Evolutionary conservation across 768 basidiomycete species (phyloP), one percentile per base, ranked within the genome.

Genomic region (Solioccasus polychromus): DNA sequence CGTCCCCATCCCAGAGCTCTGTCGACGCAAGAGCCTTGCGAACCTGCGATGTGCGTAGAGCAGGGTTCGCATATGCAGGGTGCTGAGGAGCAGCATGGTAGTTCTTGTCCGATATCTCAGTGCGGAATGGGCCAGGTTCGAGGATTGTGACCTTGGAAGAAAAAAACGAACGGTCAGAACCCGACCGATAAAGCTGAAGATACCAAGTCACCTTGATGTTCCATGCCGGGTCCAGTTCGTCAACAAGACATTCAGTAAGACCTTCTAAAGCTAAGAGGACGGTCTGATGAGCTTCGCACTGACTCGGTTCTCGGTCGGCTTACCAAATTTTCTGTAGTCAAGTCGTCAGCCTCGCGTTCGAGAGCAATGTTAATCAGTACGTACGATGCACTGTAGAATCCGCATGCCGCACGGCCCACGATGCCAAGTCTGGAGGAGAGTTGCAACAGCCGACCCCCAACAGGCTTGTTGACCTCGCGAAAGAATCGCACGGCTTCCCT

Each of bases 381-480:
- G 44, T 7, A 60, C 62, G 62, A 57, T 22, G 67, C 64, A 19
- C 44, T 31, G 29, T 69, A 68, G 22, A 53, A 56, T 6, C 52
- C 58, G 7, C 17, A 9, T 1, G 39, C 44, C 3, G 58, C 48
- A 1, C 1, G 2, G 4, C 55, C 67, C 0, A 45, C 44, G 6
- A 72, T 12, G 3, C 68, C 73, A 2, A 60, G 42, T 35, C 52
- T 49, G 2, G 72, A 72, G 24, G 65, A 67, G n/a, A 64, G 63
- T 35, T 72, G 69, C 5, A 75, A 47, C 9, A 76, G 49, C 10
- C 63, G 54, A 1, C 74, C 73, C 7, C 71, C 71, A 0, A 50
- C 45, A 0, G 74, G 71, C 14, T 55, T 58, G 41, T 72, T 71
- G 26, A 64, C 59, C 34, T 72, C 66, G 9, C 71, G 62, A 53